Percentiles rank a stretch among this genome's conserved stretches.
These are phyloP conservation scores for Physcomitrellopsis africana DNA, from an alignment of 225 moss, liverwort and hornwort species.

Conservation along the genomic window DNA sequence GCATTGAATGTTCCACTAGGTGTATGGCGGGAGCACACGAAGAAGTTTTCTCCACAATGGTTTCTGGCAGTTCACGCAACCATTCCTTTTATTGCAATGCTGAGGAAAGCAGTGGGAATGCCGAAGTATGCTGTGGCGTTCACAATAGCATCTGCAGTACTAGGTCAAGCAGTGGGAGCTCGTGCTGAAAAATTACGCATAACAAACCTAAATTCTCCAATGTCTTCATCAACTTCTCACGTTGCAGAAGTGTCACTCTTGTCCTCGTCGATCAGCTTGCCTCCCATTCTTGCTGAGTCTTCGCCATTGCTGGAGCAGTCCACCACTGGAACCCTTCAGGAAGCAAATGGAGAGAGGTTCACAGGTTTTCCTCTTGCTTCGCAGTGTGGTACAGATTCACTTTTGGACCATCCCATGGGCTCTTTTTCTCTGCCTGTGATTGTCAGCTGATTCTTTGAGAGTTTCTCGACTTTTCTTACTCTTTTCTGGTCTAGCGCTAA, in stretches of 20 bases:
- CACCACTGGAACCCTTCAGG: background rate
- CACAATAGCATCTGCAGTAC: conserved; percentile 88
- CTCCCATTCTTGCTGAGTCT: background rate
- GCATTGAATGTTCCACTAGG: conserved; percentile 90
- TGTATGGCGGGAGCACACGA: conserved; percentile 93
- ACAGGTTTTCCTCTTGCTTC: conserved; percentile 13
- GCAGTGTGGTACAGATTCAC: conserved; percentile 39
- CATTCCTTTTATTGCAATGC: conserved; percentile 96
- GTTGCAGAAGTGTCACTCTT: background rate
- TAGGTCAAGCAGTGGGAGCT: conserved; percentile 93
- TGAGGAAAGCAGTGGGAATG: conserved; percentile 96
- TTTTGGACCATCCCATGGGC: conserved; percentile 34
- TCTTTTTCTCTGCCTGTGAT: conserved; percentile 37
- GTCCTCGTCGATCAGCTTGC: conserved; percentile 6
- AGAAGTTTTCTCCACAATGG: conserved; percentile 95
- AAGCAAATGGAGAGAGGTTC: conserved; percentile 15
- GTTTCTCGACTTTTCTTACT: conserved; percentile 7
- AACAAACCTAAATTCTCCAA: conserved; percentile 18
- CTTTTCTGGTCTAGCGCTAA: background rate
- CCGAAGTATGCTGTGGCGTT: conserved; percentile 95
- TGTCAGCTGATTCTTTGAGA: conserved; percentile 40
- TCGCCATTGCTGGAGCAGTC: conserved; percentile 18
- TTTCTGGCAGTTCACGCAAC: conserved; percentile 94
- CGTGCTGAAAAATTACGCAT: conserved; percentile 86
- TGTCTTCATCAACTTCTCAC: background rate